Conservation (phyloP, 768 basidiomycete genomes). For the Leccinum olivaceopallidum region DNA sequence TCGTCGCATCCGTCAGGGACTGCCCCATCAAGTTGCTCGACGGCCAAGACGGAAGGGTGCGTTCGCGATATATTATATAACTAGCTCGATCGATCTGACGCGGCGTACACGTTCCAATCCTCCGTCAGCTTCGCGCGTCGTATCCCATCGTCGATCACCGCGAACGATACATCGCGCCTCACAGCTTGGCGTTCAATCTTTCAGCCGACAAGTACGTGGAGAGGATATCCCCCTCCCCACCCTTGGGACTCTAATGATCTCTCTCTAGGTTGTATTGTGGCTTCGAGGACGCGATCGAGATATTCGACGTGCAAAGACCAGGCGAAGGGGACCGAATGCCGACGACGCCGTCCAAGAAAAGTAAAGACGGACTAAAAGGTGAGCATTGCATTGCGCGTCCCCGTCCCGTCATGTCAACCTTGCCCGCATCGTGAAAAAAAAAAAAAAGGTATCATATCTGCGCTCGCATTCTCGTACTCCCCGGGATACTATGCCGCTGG, state of each 20-base stretch:
- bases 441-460: slow-evolving; percentile 80
- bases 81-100: not conserved
- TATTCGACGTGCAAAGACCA: slow-evolving; percentile 75
- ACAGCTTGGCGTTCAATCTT: slow-evolving; percentile 76
- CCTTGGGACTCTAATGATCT: not conserved
- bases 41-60: slow-evolving; percentile 71
- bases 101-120: not conserved
- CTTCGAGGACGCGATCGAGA: slow-evolving; percentile 81
- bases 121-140: slow-evolving; percentile 78
- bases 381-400: not conserved
- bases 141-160: slow-evolving; percentile 92
- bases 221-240: not conserved
- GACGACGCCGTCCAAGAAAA: slow-evolving; percentile 74
- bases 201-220: slow-evolving; percentile 58
- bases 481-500: slow-evolving; percentile 80
- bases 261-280: slow-evolving; percentile 72
- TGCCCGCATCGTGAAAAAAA: not conserved
- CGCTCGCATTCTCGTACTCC: slow-evolving; percentile 72
- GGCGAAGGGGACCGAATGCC: slow-evolving; percentile 71
- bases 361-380: slow-evolving; percentile 89
- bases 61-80: slow-evolving; percentile 14
- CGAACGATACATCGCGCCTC: slow-evolving; percentile 89
- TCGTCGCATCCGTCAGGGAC: slow-evolving; percentile 81
- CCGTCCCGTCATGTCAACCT: not conserved
- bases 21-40: slow-evolving; percentile 85